phyloP scores from a whole-genome alignment of 2,329 filamentous ascomycete genomes.

The Fusarium beomiforme region DNA sequence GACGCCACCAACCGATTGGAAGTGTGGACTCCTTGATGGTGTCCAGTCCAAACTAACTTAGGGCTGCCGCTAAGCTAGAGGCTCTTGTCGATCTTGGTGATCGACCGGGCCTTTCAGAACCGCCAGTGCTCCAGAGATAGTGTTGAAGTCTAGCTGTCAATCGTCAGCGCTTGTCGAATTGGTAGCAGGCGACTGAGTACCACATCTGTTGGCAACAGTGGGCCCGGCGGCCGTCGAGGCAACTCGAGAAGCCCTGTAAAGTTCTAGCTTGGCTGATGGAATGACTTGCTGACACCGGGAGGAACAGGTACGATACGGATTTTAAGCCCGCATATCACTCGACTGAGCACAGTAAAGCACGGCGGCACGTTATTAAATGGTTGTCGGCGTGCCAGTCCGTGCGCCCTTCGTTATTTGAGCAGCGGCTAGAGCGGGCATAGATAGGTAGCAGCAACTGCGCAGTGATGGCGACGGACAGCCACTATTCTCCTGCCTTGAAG shows the following conservation, averaged over 20 bases:
- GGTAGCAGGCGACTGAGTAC: slow-evolving; percentile 34
- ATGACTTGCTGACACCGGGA: slow-evolving; percentile 2
- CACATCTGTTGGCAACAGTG: slow-evolving; percentile 24
- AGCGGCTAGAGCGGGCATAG: too few relatives aligned
- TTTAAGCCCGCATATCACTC: not conserved
- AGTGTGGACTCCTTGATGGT: not conserved
- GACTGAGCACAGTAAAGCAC: not conserved
- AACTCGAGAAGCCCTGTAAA: slow-evolving; percentile 41
- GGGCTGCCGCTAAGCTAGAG: slow-evolving; percentile 32
- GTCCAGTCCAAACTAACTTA: slow-evolving; percentile 15
- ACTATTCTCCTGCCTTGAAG: slow-evolving; percentile 14
- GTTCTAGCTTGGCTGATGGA: slow-evolving; percentile 39
- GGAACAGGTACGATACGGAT: slow-evolving; percentile 6
- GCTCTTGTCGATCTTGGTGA: slow-evolving; percentile 40
- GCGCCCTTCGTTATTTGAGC: not conserved
- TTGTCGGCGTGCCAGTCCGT: slow-evolving; percentile 7
- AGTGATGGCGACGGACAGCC: slow-evolving; percentile 4
- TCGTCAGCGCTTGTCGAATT: slow-evolving; percentile 34
- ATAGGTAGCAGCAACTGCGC: not conserved
- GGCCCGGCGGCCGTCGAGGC: slow-evolving; percentile 27
- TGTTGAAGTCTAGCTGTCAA: slow-evolving; percentile 39
- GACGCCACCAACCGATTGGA: slow-evolving; percentile 19
- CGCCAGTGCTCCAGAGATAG: slow-evolving; percentile 29
- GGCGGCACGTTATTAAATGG: not conserved
- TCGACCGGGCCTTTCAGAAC: slow-evolving; percentile 32